phyloP scores from a whole-genome alignment of 2,329 filamentous ascomycete genomes.

The Alternaria gansuensis region DNA sequence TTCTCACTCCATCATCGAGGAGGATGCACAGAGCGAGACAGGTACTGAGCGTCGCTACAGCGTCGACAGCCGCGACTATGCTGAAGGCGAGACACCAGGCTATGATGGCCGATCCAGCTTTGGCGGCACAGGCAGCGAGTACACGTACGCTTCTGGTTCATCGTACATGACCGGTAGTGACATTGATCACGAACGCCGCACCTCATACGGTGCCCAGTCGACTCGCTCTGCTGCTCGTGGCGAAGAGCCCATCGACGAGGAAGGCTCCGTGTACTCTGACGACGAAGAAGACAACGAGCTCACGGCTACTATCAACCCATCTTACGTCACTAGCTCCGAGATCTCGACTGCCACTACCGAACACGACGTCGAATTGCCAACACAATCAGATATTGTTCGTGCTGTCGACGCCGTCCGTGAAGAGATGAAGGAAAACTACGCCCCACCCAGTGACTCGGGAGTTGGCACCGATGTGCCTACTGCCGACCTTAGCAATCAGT shows the following conservation, averaged over 20 bases:
- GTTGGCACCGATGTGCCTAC: slow-evolving; percentile 52
- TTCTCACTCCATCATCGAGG: slow-evolving; percentile 40
- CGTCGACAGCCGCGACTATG: slow-evolving; percentile 47
- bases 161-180: slow-evolving; percentile 60
- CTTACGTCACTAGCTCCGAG: slow-evolving; percentile 38
- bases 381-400: slow-evolving; percentile 44
- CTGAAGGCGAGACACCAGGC: slow-evolving; percentile 49
- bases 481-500: slow-evolving; percentile 34
- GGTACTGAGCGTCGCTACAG: slow-evolving; percentile 55
- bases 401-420: slow-evolving; percentile 44
- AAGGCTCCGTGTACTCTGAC: slow-evolving; percentile 43
- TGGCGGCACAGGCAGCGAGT: slow-evolving; percentile 55
- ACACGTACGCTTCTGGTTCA: slow-evolving; percentile 59
- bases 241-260: slow-evolving; percentile 45
- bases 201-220: slow-evolving; percentile 53
- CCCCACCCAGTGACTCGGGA: slow-evolving; percentile 48
- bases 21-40: slow-evolving; percentile 47
- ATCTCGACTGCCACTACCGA: slow-evolving; percentile 35
- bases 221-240: slow-evolving; percentile 46
- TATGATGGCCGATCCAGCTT: slow-evolving; percentile 53
- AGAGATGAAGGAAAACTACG: slow-evolving; percentile 41
- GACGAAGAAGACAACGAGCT: slow-evolving; percentile 46
- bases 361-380: slow-evolving; percentile 37
- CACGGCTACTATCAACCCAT: slow-evolving; percentile 38
- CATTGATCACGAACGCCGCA: slow-evolving; percentile 53